Evolutionary conservation across 148 eudicot genomes (phyloP), one percentile per base, ranked within the genome.

Genomic region (Polygonum aviculare): DNA sequence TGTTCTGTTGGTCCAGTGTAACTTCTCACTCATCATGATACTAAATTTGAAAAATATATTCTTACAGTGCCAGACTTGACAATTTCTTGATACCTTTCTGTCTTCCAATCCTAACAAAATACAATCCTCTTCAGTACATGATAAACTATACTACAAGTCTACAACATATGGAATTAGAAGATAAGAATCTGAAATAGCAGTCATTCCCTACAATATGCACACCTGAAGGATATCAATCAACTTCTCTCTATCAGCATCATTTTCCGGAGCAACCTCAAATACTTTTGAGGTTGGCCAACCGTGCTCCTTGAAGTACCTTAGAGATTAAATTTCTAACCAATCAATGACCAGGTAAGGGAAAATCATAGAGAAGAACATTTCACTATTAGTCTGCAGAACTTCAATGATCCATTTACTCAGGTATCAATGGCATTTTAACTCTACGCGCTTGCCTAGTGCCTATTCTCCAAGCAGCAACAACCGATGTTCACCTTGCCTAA

Each of bases 31-130:
- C 26, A 33, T 50, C 14, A 33, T 26, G 51, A 50, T 35, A 35
- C 44, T 3, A 74, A 16, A 12, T 51, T 41, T 44, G 3, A 33
- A 35, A 3, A 47, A 49, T 14, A 67, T 60, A 36, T 36, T 71
- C 98, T 89, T 89, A 95, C 98, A 76, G 91, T 88, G 81, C 98
- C 98, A 84, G 98, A 95, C 83, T 87, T 95, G 82, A 95, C 87
- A 69, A 92, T 95, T 77, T 95, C 91, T 82, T 95, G 90, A 78
- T 95, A 95, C 79, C 97, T 88, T 87, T 95, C 94, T 54, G 94
- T 95, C 86, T 95, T 95, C 98, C 98, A 95, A 71, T 90, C 98
- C 98, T 94, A 81, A 79, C 83, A 35, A 80, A 81, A 82, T 74
- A 78, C 72, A 75, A 63, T 19, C 38, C 38, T 51, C 19, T 71